Base-by-base conservation (phyloP, 2,329 filamentous ascomycete species). In the Arthrocladium fulminans region DNA sequence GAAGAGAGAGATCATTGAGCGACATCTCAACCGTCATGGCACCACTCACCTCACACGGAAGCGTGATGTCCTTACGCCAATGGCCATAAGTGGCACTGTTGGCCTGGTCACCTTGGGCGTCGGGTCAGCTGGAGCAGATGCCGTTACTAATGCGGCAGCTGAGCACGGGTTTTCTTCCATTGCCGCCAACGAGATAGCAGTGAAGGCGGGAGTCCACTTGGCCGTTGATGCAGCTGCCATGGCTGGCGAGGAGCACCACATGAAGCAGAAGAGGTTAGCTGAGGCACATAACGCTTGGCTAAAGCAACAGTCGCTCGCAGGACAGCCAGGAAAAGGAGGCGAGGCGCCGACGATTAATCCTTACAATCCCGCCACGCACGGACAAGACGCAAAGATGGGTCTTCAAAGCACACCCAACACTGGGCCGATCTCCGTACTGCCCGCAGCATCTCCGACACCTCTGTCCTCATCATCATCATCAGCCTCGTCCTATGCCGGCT, bases 1-100 rank as follows among this genome's bases (percentile, higher is more conserved):
- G 51, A 70, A 71, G 48, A 60, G 67, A 3, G 65, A 65, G 17
- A 70, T 71, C 0, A 68, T 71, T 45, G 66, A 69, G 47, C 58
- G 54, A 3, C 65, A 68, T 19, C 60, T 71, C 1, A 60, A 66
- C 27, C 54, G 54, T 2, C 59, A 63, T 7, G 60, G 65, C 3
- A 53, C 59, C 2, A 64, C 61, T 0, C 66, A 71, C 37, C 60
- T 64, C 22, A 67, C 66, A 0, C 63, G 69, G 40, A 72, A 70
- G 46, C 59, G 66, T 1, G 67, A 68, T 47, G 66, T 72, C 0
- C 48, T 72, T 0, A 65, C 62, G 1, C 67, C 66, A 12, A 62
- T 67, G 57, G 66, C 66, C 0, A 56, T 70, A 3, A 64, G 65
- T 15, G 67, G 66, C 0, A 65, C 64, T 0, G 61, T 69, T 12